phyloP scores from a whole-genome alignment of 257 asterid genomes.

The Solanum virginianum region DNA sequence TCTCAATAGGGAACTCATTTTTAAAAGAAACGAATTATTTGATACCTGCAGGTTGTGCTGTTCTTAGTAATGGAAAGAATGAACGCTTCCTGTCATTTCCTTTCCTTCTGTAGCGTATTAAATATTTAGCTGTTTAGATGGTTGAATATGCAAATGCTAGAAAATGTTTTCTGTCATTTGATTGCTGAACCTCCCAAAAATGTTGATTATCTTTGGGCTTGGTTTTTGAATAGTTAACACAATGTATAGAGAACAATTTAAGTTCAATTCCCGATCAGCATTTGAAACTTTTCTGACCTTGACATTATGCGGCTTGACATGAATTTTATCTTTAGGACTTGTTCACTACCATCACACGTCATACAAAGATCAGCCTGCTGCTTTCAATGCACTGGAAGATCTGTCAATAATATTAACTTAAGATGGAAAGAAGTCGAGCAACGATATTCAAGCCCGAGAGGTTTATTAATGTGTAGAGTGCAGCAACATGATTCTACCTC shows the following conservation, averaged over 20 bases:
- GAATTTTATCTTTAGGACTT: conserved; percentile 6
- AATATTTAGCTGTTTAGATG: not conserved
- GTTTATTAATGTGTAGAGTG: conserved; percentile 20
- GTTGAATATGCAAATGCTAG: not conserved
- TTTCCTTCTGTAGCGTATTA: not conserved
- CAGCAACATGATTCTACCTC: not conserved
- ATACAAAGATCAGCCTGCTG: conserved; percentile 14
- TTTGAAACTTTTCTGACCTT: not conserved
- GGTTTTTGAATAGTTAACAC: not conserved
- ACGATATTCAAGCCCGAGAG: not conserved
- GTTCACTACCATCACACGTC: conserved; percentile 11
- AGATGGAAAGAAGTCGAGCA: conserved; percentile 6
- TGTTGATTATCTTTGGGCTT: not conserved
- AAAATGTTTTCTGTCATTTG: not conserved
- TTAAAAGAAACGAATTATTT: not conserved
- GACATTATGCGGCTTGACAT: not conserved
- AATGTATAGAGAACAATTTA: not conserved
- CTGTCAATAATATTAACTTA: not conserved
- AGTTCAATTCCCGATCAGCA: not conserved
- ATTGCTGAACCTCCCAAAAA: not conserved
- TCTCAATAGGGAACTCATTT: not conserved
- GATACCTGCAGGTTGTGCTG: not conserved
- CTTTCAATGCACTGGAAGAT: not conserved
- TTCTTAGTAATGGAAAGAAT: not conserved
- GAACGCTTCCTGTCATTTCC: not conserved